Evolutionary conservation across 2,329 filamentous ascomycete genomes (phyloP).

Genomic region (Phialophora expanda): DNA sequence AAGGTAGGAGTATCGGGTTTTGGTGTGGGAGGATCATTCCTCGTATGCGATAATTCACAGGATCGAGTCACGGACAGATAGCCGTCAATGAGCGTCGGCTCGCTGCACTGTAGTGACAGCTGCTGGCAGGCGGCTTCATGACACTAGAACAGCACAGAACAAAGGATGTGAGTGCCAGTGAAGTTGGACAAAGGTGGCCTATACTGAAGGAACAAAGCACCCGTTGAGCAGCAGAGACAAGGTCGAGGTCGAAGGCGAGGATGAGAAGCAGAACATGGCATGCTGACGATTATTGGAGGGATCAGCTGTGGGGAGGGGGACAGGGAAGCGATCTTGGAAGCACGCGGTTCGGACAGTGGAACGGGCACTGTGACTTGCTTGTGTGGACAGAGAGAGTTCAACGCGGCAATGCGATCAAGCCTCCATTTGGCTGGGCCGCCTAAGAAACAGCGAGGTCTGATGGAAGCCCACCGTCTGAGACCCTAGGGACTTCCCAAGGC

Average conservation of each 20-base stretch:
- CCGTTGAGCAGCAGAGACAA: slow-evolving; percentile 14
- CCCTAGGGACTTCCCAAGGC: slow-evolving; percentile 20
- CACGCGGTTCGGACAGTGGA: slow-evolving; percentile 36
- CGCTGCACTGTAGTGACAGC: slow-evolving; percentile 36
- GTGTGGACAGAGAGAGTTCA: slow-evolving; percentile 17
- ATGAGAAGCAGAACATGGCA: slow-evolving; percentile 28
- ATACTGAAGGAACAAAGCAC: slow-evolving; percentile 24
- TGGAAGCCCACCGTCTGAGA: slow-evolving; percentile 17
- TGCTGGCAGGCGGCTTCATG: slow-evolving; percentile 30
- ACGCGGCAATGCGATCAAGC: slow-evolving; percentile 23
- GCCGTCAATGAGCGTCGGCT: slow-evolving; percentile 20
- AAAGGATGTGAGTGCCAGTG: slow-evolving; percentile 20
- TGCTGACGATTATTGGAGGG: slow-evolving; percentile 39
- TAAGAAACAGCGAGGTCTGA: slow-evolving; percentile 17
- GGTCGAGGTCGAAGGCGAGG: slow-evolving; percentile 25
- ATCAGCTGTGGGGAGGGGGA: slow-evolving; percentile 26
- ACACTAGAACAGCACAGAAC: slow-evolving; percentile 24
- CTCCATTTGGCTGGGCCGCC: slow-evolving; percentile 28
- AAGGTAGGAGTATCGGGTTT: slow-evolving; percentile 11
- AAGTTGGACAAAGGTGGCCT: slow-evolving; percentile 16
- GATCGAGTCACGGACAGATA: slow-evolving; percentile 24
- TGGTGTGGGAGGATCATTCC: slow-evolving; percentile 19
- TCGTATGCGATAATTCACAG: slow-evolving; percentile 6
- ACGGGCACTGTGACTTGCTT: slow-evolving; percentile 22
- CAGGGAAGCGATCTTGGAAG: slow-evolving; percentile 33